These are phyloP conservation scores for Xerocomellus amylosporus DNA, from an alignment of 768 basidiomycete genomes.

Conservation along the genomic window DNA sequence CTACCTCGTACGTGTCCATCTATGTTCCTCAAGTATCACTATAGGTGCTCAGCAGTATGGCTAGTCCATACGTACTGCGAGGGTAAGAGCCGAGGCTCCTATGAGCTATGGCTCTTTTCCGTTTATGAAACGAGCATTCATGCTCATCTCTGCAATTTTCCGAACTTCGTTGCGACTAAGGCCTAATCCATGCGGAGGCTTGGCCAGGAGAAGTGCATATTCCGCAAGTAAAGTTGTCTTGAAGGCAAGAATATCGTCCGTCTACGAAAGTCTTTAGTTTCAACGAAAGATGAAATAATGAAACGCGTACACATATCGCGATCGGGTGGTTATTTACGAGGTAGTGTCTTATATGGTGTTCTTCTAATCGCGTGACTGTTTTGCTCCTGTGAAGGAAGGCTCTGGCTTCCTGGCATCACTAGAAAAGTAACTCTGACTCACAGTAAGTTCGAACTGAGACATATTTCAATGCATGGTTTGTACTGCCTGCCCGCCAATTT, in stretches of 20 bases:
- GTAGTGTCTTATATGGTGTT: constrained; percentile 71
- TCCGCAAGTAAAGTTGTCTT: constrained; percentile 70
- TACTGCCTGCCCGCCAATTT: constrained; percentile 27
- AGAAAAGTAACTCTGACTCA: constrained; percentile 34
- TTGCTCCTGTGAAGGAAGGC: constrained; percentile 50
- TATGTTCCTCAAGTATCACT: not conserved
- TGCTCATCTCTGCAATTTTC: constrained; percentile 58
- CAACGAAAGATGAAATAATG: not conserved
- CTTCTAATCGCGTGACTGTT: constrained; percentile 60
- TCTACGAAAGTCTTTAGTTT: constrained; percentile 42
- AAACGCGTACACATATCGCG: constrained; percentile 62
- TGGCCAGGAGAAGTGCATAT: constrained; percentile 76
- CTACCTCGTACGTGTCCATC: not conserved
- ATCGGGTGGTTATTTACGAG: constrained; percentile 64
- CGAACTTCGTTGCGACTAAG: constrained; percentile 55
- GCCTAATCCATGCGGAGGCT: constrained; percentile 69
- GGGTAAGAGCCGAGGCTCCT: not conserved
- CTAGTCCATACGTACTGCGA: too few relatives aligned
- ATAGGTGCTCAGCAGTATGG: not conserved
- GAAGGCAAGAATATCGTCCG: constrained; percentile 80
- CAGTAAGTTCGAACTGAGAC: constrained; percentile 76
- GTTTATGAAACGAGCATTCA: constrained; percentile 37
- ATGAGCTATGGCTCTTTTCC: not conserved
- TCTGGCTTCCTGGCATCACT: not conserved
- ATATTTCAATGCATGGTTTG: constrained; percentile 71